A percentile compares a stretch with the other conserved stretches of the same genome.
Conservation (phyloP, 805 yeast genomes). For the Clavispora santaluciae region DNA sequence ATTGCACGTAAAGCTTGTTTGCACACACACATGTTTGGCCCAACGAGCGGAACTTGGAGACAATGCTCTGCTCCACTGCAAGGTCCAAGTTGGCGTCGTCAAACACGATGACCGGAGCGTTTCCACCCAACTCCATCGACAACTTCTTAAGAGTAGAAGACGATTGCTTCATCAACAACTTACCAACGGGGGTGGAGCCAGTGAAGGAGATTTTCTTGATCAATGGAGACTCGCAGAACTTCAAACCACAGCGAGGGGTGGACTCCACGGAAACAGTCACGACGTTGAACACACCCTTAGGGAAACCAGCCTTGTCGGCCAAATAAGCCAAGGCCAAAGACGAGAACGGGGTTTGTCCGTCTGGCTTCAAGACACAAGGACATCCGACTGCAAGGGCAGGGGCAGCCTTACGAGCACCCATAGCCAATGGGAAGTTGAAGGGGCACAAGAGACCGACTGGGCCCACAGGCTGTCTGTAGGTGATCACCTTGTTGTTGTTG, state of each 20-base stretch:
- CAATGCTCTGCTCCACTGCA: conserved; percentile 64
- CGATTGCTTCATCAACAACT: conserved; percentile 57
- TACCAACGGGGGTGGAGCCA: conserved; percentile 74
- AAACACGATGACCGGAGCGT: conserved; percentile 74
- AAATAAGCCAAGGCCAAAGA: conserved; percentile 54
- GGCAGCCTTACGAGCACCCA: conserved; percentile 62
- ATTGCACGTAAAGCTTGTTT: conserved; percentile 65
- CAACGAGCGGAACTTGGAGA: conserved; percentile 66
- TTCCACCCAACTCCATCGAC: conserved; percentile 75
- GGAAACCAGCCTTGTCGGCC: conserved; percentile 57
- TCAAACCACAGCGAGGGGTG: conserved; percentile 51
- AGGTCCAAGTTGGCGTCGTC: conserved; percentile 64
- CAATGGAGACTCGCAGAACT: conserved; percentile 46
- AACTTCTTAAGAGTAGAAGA: conserved; percentile 61
- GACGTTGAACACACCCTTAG: conserved; percentile 52
- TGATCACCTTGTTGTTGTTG: conserved; percentile 46
- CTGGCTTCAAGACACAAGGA: conserved; percentile 57
- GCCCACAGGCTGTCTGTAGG: conserved; percentile 58
- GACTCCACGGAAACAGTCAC: conserved; percentile 42
- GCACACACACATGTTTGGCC: conserved; percentile 86
- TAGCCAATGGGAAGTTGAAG: conserved; percentile 65
- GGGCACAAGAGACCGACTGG: conserved; percentile 62
- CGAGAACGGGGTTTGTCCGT: conserved; percentile 56
- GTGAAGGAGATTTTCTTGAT: conserved; percentile 71
- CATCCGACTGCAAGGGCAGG: conserved; percentile 67